Evolutionary conservation across 2,329 filamentous ascomycete species (phyloP), one percentile per base, ranked within the genome.

Genomic region (Rutstroemia sydowiana): DNA sequence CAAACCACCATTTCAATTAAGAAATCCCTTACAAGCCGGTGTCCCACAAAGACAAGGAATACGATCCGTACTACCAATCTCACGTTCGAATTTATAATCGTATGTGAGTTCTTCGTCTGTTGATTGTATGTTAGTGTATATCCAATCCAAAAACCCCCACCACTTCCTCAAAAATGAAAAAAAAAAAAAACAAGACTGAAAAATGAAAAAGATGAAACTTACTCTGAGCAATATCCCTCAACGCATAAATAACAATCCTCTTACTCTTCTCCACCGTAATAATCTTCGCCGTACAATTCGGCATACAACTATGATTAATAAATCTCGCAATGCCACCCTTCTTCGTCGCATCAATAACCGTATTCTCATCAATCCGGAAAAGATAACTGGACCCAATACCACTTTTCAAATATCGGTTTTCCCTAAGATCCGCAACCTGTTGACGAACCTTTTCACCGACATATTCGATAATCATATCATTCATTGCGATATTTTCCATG

Each of bases 391-490:
- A 95, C 54, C 93, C 93, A 58, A 98, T 95, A 47, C 93, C 93
- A 66, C 93, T 95, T 74, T 93, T 92, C 58, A 95, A 81, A 69
- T 98, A 98, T 54, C 85, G 82, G 59, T 85, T 82, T 73, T 98
- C 93, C 52, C 93, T 85, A 66, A 97, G 83, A 69, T 98, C 93
- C n/a, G 93, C 91, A 55, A 98, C 93, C 65, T 95, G 89, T 70
- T 98, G 93, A 52, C 93, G 83, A 34, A 98, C 90, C 69, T 95
- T 93, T 72, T 98, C 93, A 55, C 93, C 93, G 10, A 98, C 93
- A 67, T 98, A 98, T 72, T 98, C 93, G 65, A 98, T 98, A 67
- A 98, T 98, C 90, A 98, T 96, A 70, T 98, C 93, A 68, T 95
- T 95, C 68, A 92, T 90, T 55, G 87, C 81, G 58, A 98, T 98